Evolutionary conservation across 2,329 filamentous ascomycete species (phyloP), one percentile per base, ranked within the genome.

Genomic region (Neofusicoccum sp.): DNA sequence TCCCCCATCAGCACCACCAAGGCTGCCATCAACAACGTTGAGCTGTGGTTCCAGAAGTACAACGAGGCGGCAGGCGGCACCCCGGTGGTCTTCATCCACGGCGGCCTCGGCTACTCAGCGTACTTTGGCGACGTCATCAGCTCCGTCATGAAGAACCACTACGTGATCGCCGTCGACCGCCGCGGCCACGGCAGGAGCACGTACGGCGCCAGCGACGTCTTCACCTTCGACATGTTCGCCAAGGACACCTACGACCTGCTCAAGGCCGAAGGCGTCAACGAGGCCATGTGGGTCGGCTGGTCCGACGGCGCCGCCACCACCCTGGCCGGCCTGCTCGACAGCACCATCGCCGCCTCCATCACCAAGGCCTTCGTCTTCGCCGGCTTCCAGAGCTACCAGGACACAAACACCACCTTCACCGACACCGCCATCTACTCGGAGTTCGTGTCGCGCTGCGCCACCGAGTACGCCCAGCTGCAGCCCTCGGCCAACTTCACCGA

Each of bases 1-100:
- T 59, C 67, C 0, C 73, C 72, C n/a, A 70, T 76, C 63, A 68
- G 62, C 59, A 69, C 65, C 3, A 62, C 63, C 3, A 68, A 66
- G 4, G 69, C 66, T 9, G 49, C 65, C 6, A 69, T 76, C 64
- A 76, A 78, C 61, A 71, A 73, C 41, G 76, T 72, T 8, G 65
- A 76, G 6, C 71, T 79, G 20, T 79, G 76, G 76, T 72, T 69
- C 66, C 75, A 77, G 62, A 71, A 75, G 65, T 78, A 78, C 69
- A 78, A 77, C 59, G 68, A 74, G 31, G 48, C 66, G 6, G 68
- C 70, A 3, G 69, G 69, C 36, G 67, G 68, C 12, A 64, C 68
- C 0, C 75, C 76, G 5, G 68, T 79, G 3, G 71, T 79, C 60
- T 66, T 79, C 60, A 67, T 76, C 44, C 73, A 77, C 63, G 76